Percentiles rank a stretch among this genome's conserved stretches.
Evolutionary conservation across 306 rosid genomes (phyloP).

Genomic region (Dalbergia cultrata): DNA sequence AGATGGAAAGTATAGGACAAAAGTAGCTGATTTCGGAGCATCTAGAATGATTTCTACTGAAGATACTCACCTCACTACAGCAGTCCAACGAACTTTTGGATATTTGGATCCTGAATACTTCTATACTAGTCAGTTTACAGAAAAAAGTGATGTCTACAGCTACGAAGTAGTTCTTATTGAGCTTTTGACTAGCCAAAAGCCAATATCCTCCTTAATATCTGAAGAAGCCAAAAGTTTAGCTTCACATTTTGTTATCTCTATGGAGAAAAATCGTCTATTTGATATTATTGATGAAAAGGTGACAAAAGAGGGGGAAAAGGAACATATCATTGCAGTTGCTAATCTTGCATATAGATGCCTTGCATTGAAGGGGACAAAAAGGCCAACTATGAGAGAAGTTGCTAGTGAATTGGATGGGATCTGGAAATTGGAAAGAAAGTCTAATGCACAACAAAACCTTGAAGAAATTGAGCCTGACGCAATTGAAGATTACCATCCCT

Average conservation of each 20-base stretch:
- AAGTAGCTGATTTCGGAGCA: constrained; percentile 50
- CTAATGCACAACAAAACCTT: background rate
- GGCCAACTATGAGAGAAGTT: constrained; percentile 65
- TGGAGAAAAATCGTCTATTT: constrained; percentile 41
- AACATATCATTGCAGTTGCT: constrained; percentile 50
- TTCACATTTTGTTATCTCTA: constrained; percentile 39
- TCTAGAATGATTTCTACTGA: constrained; percentile 45
- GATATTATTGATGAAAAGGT: constrained; percentile 56
- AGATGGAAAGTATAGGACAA: constrained; percentile 44
- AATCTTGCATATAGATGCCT: constrained; percentile 57
- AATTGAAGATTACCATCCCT: constrained; percentile 23
- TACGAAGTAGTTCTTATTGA: constrained; percentile 50
- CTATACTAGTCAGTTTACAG: constrained; percentile 49
- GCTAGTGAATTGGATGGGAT: constrained; percentile 52
- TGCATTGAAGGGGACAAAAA: constrained; percentile 53
- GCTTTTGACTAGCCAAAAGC: constrained; percentile 42
- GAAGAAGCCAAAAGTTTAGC: constrained; percentile 46
- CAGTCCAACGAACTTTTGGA: constrained; percentile 47
- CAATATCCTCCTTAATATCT: constrained; percentile 1
- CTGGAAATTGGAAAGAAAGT: constrained; percentile 14
- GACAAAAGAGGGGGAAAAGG: constrained; percentile 37
- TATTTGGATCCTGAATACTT: constrained; percentile 53
- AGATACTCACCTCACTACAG: constrained; percentile 46
- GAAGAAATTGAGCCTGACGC: constrained; percentile 40
- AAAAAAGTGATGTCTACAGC: constrained; percentile 49